Evolutionary conservation across 306 rosid species (phyloP).

Genomic region (Malus sieversii): DNA sequence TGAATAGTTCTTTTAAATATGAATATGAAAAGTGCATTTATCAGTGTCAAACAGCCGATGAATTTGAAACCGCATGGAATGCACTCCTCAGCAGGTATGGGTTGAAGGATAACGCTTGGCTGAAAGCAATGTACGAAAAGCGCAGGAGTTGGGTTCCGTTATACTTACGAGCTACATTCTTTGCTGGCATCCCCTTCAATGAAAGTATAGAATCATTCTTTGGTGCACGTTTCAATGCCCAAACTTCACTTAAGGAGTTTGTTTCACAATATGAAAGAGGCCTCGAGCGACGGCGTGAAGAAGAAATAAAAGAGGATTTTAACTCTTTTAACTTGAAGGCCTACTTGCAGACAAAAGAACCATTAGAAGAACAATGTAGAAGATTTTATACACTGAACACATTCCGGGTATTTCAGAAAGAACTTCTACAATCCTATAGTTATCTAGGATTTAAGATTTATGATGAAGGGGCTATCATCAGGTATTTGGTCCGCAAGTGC

Average conservation of each 20-base stretch:
- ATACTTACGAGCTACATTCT: conserved; percentile 62
- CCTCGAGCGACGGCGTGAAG: conserved; percentile 79
- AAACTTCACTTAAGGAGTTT: conserved; percentile 65
- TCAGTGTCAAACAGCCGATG: conserved; percentile 66
- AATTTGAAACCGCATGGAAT: conserved; percentile 74
- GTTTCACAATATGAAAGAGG: conserved; percentile 74
- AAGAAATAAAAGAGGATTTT: conserved; percentile 78
- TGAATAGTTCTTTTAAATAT: conserved; percentile 52
- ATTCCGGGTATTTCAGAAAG: conserved; percentile 85
- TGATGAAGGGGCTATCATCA: conserved; percentile 56
- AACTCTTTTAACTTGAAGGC: conserved; percentile 66
- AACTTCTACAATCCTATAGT: conserved; percentile 76
- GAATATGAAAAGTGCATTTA: conserved; percentile 75
- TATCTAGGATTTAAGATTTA: conserved; percentile 81
- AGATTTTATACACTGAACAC: conserved; percentile 69
- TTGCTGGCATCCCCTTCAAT: conserved; percentile 74
- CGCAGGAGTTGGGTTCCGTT: conserved; percentile 85
- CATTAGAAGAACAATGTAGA: conserved; percentile 81
- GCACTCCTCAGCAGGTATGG: conserved; percentile 61
- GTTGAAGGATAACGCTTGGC: conserved; percentile 66
- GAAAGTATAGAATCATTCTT: conserved; percentile 69
- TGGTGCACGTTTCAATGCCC: conserved; percentile 65
- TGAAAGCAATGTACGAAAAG: conserved; percentile 75
- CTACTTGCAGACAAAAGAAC: conserved; percentile 88
- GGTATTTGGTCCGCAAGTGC: conserved; percentile 72